These are phyloP conservation scores for Aspergillus tanneri DNA, from an alignment of 2,329 filamentous ascomycete genomes.

Conservation along the genomic window DNA sequence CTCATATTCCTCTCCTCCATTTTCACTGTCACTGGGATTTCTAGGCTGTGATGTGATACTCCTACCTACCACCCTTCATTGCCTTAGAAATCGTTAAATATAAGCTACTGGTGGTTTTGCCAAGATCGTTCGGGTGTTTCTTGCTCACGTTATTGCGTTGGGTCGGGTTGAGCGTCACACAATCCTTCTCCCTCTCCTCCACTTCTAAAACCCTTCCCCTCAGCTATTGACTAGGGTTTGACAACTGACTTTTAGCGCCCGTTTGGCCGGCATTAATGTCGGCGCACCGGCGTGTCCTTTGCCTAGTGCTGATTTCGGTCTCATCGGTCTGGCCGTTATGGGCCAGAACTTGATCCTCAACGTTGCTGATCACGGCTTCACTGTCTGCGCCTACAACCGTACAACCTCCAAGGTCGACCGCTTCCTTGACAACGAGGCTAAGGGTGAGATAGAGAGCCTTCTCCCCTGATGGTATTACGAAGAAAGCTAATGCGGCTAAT, in stretches of 20 bases:
- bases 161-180: conserved; percentile 11
- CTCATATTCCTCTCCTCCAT: too few relatives aligned
- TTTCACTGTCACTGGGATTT: too few relatives aligned
- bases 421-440: conserved; percentile 87
- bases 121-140: too few relatives aligned
- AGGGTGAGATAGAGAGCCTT: conserved; percentile 54
- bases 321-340: conserved; percentile 92
- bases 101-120: too few relatives aligned
- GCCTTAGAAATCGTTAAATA: too few relatives aligned
- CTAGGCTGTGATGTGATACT: too few relatives aligned
- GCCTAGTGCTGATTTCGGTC: conserved; percentile 79
- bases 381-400: conserved; percentile 97
- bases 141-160: too few relatives aligned
- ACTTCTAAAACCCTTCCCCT: conserved; percentile 1
- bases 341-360: conserved; percentile 86
- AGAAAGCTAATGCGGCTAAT: not conserved
- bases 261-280: conserved; percentile 71
- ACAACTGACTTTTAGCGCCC: conserved; percentile 61
- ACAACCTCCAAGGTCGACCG: conserved; percentile 97
- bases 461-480: not conserved
- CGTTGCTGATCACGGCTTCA: conserved; percentile 89
- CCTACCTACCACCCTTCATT: too few relatives aligned
- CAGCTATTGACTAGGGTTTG: conserved; percentile 36
- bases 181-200: not conserved
- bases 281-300: conserved; percentile 58